Conservation (phyloP, 306 rosid species). For the Luffa aegyptiaca region DNA sequence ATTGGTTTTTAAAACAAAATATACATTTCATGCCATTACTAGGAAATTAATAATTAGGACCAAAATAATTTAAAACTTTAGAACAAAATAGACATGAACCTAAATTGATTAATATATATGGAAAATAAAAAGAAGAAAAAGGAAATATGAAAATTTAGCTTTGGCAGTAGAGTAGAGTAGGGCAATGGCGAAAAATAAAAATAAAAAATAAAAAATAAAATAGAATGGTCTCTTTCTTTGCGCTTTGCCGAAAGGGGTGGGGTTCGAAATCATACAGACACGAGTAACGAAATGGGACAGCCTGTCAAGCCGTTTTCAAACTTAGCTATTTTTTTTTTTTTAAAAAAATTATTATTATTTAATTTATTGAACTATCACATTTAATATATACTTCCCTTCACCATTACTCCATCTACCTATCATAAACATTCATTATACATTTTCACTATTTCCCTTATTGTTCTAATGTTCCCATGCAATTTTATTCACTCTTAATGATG, state of each 20-base stretch:
- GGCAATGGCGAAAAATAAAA: constrained; percentile 18
- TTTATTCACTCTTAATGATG: neutral
- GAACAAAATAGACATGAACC: neutral
- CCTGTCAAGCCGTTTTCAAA: constrained; percentile 31
- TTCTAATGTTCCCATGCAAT: neutral
- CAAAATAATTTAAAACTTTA: too few relatives aligned
- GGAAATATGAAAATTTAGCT: neutral
- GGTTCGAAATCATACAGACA: constrained; percentile 16
- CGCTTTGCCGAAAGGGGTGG: constrained; percentile 9
- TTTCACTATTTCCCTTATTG: neutral
- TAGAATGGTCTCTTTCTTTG: constrained; percentile 19
- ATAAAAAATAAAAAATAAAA: constrained; percentile 6
- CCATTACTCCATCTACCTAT: neutral
- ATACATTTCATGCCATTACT: too few relatives aligned
- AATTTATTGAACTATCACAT: constrained; percentile 1
- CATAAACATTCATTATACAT: neutral
- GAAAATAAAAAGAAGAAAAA: neutral
- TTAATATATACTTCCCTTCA: constrained; percentile 11
- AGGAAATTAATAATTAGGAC: too few relatives aligned
- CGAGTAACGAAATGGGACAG: constrained; percentile 46
- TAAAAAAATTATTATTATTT: neutral
- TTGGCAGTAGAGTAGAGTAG: constrained; percentile 5
- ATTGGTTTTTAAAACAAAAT: too few relatives aligned
- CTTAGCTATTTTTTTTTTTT: neutral
- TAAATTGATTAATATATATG: neutral